Evolutionary conservation across 2,329 filamentous ascomycete genomes (phyloP).

Genomic region (Fusarium equiseti): DNA sequence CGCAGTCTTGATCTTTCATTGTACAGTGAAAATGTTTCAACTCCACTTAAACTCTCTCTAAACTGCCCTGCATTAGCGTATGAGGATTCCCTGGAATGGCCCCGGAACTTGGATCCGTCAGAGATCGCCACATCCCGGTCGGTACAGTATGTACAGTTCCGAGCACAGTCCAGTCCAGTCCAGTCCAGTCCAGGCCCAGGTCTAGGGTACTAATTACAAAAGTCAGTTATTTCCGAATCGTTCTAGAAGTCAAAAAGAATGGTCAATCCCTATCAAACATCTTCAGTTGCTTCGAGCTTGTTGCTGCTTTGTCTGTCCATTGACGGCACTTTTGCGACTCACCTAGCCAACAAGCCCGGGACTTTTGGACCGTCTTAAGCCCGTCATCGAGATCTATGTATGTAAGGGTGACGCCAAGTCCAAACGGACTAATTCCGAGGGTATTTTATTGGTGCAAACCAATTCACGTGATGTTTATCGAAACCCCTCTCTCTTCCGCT

Average conservation of each 20-base stretch:
- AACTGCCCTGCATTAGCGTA: conserved; percentile 24
- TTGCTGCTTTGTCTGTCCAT: neutral
- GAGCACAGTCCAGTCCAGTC: neutral
- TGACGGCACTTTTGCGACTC: neutral
- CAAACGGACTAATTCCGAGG: neutral
- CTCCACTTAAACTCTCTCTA: conserved; percentile 11
- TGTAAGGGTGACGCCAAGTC: neutral
- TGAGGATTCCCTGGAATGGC: neutral
- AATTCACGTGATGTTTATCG: neutral
- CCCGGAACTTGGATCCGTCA: neutral
- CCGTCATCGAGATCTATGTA: neutral
- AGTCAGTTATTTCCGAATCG: too few relatives aligned
- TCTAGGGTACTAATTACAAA: too few relatives aligned
- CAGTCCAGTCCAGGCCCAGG: too few relatives aligned
- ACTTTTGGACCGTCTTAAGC: neutral
- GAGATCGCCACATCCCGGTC: conserved; percentile 16
- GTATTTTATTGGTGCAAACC: neutral
- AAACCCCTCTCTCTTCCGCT: too few relatives aligned
- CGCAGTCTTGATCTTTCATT: neutral
- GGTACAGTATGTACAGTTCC: neutral
- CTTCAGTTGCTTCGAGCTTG: too few relatives aligned
- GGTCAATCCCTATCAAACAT: too few relatives aligned
- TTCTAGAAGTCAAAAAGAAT: neutral
- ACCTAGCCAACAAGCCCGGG: neutral
- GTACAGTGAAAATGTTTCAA: conserved; percentile 22